Base-by-base conservation (phyloP, 1,139 yeast genomes). In the Sugiyamaella pinicola region DNA sequence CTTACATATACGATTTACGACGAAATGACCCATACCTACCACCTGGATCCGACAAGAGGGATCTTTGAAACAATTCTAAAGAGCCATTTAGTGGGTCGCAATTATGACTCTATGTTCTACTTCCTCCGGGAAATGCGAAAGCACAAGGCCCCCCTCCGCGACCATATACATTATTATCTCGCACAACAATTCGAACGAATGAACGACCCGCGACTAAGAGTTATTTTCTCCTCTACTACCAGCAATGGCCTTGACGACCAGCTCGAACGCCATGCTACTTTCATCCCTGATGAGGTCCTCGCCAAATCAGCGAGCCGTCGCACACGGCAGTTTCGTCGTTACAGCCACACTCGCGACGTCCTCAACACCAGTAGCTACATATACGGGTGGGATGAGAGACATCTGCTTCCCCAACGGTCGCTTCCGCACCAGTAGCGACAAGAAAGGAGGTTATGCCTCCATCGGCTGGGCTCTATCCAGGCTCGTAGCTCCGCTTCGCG, bases 11-110 rank as follows among this genome's bases (percentile, higher is more conserved):
- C 51, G 13, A 64, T 69, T 7, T 69, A 61, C 56, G 42, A 52
- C 6, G 70, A 68, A 39, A 45, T 58, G 33, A 39, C 53, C 4
- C 37, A 40, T 8, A 37, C 51, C 8, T 28, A 43, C 15, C 49
- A 52, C 9, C 39, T 62, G 2, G 29, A 9, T 7, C 64, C 66
- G 1, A 51, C 59, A 1, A 57, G 66, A 2, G 45, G 51, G n/a
- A 57, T 61, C 7, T 56, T 58, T 29, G 70, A 66, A 53, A 59
- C 67, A 4, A 47, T 64, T 31, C 40, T 69, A 3, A 54, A 58
- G 43, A 57, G 62, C 35, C 66, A 68, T 22, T 51, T 66, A n/a
- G 57, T 56, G 3, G 72, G 72, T 7, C 33, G 54, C 1, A 51
- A 55, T 5, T 60, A 49, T 48, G 54, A 52, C 13, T 46, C 63